phyloP scores from a whole-genome alignment of 2,329 filamentous ascomycete species.

The Phialophora expanda region DNA sequence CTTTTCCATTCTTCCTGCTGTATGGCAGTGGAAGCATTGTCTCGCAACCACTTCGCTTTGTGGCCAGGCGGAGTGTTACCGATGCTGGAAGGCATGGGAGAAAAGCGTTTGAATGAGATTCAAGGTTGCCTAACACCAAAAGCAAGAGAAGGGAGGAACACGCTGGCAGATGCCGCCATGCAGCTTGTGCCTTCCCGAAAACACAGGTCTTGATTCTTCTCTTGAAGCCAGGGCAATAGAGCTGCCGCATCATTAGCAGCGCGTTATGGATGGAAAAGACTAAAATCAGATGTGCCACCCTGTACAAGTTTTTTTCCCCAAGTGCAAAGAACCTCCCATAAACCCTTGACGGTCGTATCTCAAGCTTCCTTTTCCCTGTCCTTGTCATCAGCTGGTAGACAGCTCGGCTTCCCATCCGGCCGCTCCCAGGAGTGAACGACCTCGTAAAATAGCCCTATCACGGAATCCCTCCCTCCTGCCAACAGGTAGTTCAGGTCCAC shows the following conservation, averaged over 20 bases:
- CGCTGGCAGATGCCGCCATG: neutral
- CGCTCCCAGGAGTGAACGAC: neutral
- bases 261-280: neutral
- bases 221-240: neutral
- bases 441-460: neutral
- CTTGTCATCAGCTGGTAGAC: neutral
- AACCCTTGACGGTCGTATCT: neutral
- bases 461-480: neutral
- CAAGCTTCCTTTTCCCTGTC: neutral
- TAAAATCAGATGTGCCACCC: slow-evolving; percentile 5
- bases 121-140: neutral
- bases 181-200: neutral
- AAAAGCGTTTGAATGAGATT: neutral
- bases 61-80: no score
- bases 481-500: neutral
- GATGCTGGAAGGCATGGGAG: neutral
- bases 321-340: slow-evolving; percentile 8
- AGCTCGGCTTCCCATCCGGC: neutral
- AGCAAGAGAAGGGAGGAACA: neutral
- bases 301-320: neutral
- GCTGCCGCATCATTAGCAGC: slow-evolving; percentile 1
- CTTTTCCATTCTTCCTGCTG: neutral
- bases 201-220: neutral
- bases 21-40: neutral
- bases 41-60: no score